Conservation (phyloP, 1,284 basidiomycete genomes). For the Sporisorium reilianum region DNA sequence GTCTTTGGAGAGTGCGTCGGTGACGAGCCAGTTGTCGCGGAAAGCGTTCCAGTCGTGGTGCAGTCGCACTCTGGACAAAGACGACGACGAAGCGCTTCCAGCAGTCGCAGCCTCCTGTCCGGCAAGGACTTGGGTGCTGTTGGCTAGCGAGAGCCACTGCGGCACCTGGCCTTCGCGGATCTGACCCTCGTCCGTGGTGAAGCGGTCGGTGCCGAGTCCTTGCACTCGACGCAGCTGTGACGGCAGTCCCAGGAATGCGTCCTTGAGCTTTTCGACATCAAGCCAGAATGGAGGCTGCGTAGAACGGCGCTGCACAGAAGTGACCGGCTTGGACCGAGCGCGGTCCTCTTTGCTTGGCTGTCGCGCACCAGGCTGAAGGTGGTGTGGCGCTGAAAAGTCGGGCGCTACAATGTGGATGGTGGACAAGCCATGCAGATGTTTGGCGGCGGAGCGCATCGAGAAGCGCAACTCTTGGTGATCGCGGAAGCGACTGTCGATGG, state of each 20-base stretch:
- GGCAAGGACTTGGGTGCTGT: constrained; percentile 17
- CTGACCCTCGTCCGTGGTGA: constrained; percentile 43
- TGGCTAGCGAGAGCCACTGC: constrained; percentile 37
- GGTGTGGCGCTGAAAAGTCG: constrained; percentile 52
- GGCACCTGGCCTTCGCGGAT: constrained; percentile 55
- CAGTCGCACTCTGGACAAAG: constrained; percentile 25
- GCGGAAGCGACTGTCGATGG: constrained; percentile 44
- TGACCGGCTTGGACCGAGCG: background rate
- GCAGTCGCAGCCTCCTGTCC: constrained; percentile 26
- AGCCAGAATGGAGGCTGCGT: constrained; percentile 20
- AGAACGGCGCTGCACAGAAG: constrained; percentile 3
- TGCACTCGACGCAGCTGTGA: constrained; percentile 42
- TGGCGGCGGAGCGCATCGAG: constrained; percentile 40
- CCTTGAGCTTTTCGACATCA: constrained; percentile 16
- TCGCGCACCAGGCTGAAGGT: constrained; percentile 37
- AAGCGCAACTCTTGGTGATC: constrained; percentile 56
- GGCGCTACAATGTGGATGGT: constrained; percentile 54
- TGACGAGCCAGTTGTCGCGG: constrained; percentile 39
- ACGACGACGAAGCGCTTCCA: background rate
- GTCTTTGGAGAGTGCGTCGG: constrained; percentile 5
- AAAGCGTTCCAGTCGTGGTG: constrained; percentile 60
- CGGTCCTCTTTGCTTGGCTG: background rate
- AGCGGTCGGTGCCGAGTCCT: constrained; percentile 39
- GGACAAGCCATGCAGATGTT: constrained; percentile 39
- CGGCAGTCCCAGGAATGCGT: constrained; percentile 37